Base-by-base conservation (phyloP, 1,284 basidiomycete species). In the Sanghuangporus weigelae region DNA sequence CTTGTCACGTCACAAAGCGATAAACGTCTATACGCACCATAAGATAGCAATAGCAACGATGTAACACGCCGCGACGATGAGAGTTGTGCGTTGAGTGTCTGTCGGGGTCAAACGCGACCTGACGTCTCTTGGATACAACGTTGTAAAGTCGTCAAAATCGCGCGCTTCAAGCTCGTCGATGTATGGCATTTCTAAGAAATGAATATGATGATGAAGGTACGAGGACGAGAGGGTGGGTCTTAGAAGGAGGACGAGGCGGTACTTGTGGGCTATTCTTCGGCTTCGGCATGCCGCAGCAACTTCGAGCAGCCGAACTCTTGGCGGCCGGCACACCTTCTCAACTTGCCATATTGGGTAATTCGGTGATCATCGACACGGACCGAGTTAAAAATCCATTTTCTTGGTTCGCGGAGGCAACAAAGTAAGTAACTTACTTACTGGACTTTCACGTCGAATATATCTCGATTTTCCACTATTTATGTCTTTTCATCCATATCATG, bases 11-110 rank as follows among this genome's bases (percentile, higher is more conserved):
- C 53, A 12, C 16, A 2, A 5, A 8, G 38, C 16, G 8, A 31
- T 31, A 19, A 7, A 7, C 4, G 8, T 2, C 10, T 19, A 55
- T 1, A 76, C 83, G 68, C 71, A 89, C 90, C 90, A 92, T 67
- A 93, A 75, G 62, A 93, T 84, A 16, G 78, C 87, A 71, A 93
- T 93, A 5, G 76, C 80, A 44, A 92, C 54, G 62, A 92, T 79
- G 73, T 93, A 93, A 51, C 80, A 80, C 10, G 82, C 90, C 1
- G 91, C 90, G 31, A 91, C 85, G 63, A 93, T 91, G 57, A 93
- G 76, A 0, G 91, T 93, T n/a, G 78, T 85, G 68, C 79, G 78
- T 72, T 93, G 91, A 2, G 91, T 92, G 19, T 75, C 76, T 67
- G 84, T 90, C 1, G 90, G 90, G n/a, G 81, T 83, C 42, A 92